Evolutionary conservation across 2,329 filamentous ascomycete genomes (phyloP), one percentile per base, ranked within the genome.

Genomic region (Paracoccidioides brasiliensis): DNA sequence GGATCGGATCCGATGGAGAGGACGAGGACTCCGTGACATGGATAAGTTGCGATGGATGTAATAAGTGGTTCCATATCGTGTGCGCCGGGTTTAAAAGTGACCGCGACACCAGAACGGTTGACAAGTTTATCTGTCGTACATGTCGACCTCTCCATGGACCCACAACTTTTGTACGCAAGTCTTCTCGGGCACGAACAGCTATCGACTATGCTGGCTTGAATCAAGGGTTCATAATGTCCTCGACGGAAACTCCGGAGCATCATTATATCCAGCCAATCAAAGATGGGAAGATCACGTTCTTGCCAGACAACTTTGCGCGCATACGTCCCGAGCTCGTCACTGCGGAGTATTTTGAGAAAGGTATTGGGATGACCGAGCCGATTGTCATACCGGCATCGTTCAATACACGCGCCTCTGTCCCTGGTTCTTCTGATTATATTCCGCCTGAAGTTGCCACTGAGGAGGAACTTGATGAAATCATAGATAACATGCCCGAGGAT

Each of bases 171-270:
- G 80, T 85, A 48, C 80, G 83, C 58, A 85, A 85, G 64, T 85
- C 83, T 28, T 76, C 78, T 49, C 76, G 83, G 54, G 80, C 81
- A 37, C 80, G 83, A 62, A 81, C 80, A 38, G 78, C 80, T 14
- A 84, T 85, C 57, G 83, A 86, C 64, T 86, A 86, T 67, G 82
- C 82, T 52, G 81, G 82, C 50, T 72, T 86, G 43, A 82, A 85
- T 61, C 79, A 83, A 66, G 83, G 83, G 43, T 76, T 84, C 12
- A 72, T 85, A 53, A 83, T 83, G 65, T 81, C 81, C 1, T 81
- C 81, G 5, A 79, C 80, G 54, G 81, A 85, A 58, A 80, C 79
- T 37, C 72, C 78, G 51, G 81, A 85, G 59, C 83, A 86, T 64
- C 83, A 84, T 63, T 85, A 85, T 64, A 82, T 86, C 55, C 76